phyloP scores from a whole-genome alignment of 2,329 filamentous ascomycete genomes.

The Colletotrichum plurivorum region DNA sequence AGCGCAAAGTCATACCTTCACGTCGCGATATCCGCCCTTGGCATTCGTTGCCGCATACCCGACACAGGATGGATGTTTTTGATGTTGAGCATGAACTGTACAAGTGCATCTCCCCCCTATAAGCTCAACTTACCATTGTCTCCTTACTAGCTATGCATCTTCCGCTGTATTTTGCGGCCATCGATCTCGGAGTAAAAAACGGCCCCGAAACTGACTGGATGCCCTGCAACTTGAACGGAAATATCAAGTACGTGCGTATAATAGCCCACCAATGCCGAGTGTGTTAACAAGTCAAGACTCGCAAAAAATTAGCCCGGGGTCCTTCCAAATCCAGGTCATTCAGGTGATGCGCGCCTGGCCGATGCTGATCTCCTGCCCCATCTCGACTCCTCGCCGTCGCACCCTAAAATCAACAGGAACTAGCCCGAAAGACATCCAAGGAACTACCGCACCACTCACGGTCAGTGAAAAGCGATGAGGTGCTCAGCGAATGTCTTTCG shows the following conservation, averaged over 20 bases:
- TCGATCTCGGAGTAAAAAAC: not conserved
- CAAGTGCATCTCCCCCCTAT: too few relatives aligned
- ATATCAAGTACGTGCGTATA: not conserved
- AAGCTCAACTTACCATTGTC: too few relatives aligned
- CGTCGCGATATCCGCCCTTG: too few relatives aligned
- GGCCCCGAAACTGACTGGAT: not conserved
- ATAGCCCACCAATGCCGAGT: not conserved
- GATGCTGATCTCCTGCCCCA: not conserved
- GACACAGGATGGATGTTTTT: too few relatives aligned
- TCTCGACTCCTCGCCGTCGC: not conserved
- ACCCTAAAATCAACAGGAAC: not conserved
- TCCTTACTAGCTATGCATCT: too few relatives aligned
- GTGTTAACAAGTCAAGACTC: not conserved
- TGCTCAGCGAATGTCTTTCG: not conserved
- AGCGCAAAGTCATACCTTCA: too few relatives aligned
- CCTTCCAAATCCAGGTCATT: not conserved
- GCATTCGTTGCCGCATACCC: too few relatives aligned
- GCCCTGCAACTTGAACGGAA: not conserved
- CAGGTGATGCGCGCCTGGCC: not conserved
- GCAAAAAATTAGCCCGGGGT: not conserved
- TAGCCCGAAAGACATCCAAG: not conserved
- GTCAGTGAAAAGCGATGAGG: not conserved
- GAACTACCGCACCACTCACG: constrained; percentile 8
- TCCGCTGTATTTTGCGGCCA: too few relatives aligned
- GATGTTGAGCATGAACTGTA: too few relatives aligned